These are phyloP conservation scores for Ramalina peruviana DNA, from an alignment of 495 filamentous ascomycete genomes.

Conservation along the genomic window DNA sequence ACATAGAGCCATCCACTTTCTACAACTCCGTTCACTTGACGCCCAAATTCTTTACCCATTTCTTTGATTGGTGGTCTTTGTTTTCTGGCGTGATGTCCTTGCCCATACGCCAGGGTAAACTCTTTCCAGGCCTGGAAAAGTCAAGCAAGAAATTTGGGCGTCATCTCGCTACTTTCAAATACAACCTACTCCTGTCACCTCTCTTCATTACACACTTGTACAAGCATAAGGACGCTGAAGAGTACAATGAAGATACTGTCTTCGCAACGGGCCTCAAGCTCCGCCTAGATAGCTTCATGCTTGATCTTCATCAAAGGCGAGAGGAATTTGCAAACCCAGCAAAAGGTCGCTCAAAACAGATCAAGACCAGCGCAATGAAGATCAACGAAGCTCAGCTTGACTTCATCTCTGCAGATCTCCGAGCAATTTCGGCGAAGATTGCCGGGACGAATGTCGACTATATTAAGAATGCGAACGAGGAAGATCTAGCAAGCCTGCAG, in stretches of 20 bases:
- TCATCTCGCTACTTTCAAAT: slow-evolving; percentile 93
- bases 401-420: slow-evolving; percentile 80
- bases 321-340: slow-evolving; percentile 77
- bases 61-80: slow-evolving; percentile 95
- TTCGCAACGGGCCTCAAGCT: slow-evolving; percentile 90
- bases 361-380: slow-evolving; percentile 78
- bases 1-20: slow-evolving; percentile 58
- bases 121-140: slow-evolving; percentile 87
- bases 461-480: slow-evolving; percentile 46
- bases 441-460: slow-evolving; percentile 61
- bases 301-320: slow-evolving; percentile 87
- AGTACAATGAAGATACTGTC: slow-evolving; percentile 63
- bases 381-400: slow-evolving; percentile 90
- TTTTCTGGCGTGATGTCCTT: slow-evolving; percentile 93
- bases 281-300: slow-evolving; percentile 84
- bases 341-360: slow-evolving; percentile 54
- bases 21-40: slow-evolving; percentile 92
- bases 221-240: slow-evolving; percentile 92
- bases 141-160: slow-evolving; percentile 97
- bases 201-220: slow-evolving; percentile 93
- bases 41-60: slow-evolving; percentile 93
- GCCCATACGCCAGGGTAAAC: slow-evolving; percentile 76
- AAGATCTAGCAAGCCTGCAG: slow-evolving; percentile 43
- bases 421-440: slow-evolving; percentile 86
- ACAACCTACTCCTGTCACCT: slow-evolving; percentile 82